Conservation (phyloP, 2,329 filamentous ascomycete species). For the Microsporum ferrugineum region DNA sequence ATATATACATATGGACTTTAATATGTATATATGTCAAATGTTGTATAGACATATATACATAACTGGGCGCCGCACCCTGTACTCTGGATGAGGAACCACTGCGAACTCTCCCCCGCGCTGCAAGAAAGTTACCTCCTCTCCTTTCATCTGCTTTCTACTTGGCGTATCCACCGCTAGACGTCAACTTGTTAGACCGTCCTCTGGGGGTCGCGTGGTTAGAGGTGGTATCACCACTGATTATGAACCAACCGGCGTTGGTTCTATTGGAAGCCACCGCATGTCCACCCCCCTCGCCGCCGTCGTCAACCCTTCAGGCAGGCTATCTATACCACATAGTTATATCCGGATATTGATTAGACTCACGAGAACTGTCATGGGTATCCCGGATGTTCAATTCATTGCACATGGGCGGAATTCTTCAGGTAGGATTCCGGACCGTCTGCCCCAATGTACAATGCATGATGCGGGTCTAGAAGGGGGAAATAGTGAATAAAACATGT, state of each 20-base stretch:
- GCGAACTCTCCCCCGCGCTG: neutral
- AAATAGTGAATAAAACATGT: neutral
- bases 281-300: neutral
- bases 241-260: neutral
- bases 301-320: neutral
- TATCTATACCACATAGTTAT: neutral
- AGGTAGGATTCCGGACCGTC: conserved; percentile 3
- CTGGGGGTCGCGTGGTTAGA: neutral
- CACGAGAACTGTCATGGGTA: neutral
- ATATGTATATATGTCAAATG: neutral
- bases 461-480: neutral
- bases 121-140: neutral
- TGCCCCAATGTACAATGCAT: neutral
- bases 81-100: neutral
- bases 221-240: neutral
- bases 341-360: neutral
- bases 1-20: neutral
- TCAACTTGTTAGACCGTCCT: neutral
- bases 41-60: neutral
- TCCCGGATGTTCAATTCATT: neutral
- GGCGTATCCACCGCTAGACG: neutral
- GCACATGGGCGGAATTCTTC: conserved; percentile 1
- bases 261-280: neutral
- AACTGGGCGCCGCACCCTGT: neutral
- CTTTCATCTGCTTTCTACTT: neutral